phyloP scores from a whole-genome alignment of 2,329 filamentous ascomycete species.

The Hypoxylon sp. region DNA sequence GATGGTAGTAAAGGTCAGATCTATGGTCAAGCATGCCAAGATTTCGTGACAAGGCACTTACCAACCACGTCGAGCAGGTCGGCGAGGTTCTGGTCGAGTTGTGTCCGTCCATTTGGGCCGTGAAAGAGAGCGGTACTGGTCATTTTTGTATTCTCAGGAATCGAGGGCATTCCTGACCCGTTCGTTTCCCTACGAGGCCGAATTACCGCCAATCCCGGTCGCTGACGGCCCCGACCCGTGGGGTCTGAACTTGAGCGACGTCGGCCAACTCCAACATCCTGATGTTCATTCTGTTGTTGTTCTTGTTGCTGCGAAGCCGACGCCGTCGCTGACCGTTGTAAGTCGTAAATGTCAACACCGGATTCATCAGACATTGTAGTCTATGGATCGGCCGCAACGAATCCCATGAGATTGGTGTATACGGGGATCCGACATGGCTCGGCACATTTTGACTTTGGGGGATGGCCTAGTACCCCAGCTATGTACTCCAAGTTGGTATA shows the following conservation, averaged over 20 bases:
- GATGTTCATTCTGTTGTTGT: slow-evolving; percentile 16
- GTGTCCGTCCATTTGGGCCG: slow-evolving; percentile 51
- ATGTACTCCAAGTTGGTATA: slow-evolving; percentile 11
- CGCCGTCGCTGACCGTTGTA: slow-evolving; percentile 34
- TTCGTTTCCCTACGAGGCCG: slow-evolving; percentile 43
- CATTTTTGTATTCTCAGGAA: slow-evolving; percentile 44
- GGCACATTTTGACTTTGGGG: slow-evolving; percentile 29
- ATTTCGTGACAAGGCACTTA: slow-evolving; percentile 56
- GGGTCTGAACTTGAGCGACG: slow-evolving; percentile 51
- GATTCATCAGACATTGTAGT: slow-evolving; percentile 45
- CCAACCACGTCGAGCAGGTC: slow-evolving; percentile 78
- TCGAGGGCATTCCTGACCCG: slow-evolving; percentile 33
- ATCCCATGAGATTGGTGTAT: slow-evolving; percentile 10
- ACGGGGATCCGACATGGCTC: slow-evolving; percentile 24
- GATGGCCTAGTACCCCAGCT: slow-evolving; percentile 15
- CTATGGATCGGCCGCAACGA: slow-evolving; percentile 22
- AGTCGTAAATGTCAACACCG: slow-evolving; percentile 36
- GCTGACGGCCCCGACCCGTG: slow-evolving; percentile 43
- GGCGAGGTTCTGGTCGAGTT: slow-evolving; percentile 75
- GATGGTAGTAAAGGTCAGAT: neutral
- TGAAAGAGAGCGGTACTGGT: slow-evolving; percentile 50
- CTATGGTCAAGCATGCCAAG: neutral
- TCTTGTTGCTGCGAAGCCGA: slow-evolving; percentile 22
- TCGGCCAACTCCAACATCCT: slow-evolving; percentile 33
- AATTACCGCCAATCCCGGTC: slow-evolving; percentile 46